Evolutionary conservation across 106 monocot genomes (phyloP), one percentile per base, ranked within the genome.

Genomic region (Iris macrosiphon): DNA sequence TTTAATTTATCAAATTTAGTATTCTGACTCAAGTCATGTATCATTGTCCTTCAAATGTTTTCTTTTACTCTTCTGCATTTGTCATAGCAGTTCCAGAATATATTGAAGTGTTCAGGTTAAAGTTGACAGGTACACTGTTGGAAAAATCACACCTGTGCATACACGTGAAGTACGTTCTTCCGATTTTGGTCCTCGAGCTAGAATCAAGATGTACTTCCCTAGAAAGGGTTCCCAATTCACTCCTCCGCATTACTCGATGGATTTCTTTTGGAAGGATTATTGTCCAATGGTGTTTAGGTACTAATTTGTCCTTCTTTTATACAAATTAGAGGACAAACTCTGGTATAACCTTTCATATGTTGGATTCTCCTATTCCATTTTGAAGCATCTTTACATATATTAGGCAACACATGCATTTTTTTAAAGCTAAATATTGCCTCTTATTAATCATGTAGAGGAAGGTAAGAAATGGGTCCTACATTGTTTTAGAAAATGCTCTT

Each of bases 261-360:
- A 71, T 72, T 94, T 94, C 70, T 75, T 73, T 65, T 94, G 94
- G 94, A 85, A 94, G 79, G 94, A 94, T 53, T 94, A 94, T 46
- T 89, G 88, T 55, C 94, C 88, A 27, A 89, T 94, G 78, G 88
- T 89, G 39, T 94, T 94, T 58, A 81, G 94, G 94, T 88, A 81
- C 13, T 45, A 48, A 35, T 59, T 59, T 65, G 1, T 23, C 7
- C 34, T 18, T 34, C 24, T 57, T 8, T 31, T 59, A 40, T 30
- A 14, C n/a, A 31, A 21, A 54, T 46, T 16, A 27, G 3, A 18
- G 10, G n/a, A n/a, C 9, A 60, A n/a, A 38, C 2, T 31, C 13
- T 24, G 62, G 22, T 62, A 28, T 26, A 3, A 2, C 26, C n/a
- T n/a, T n/a, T n/a, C 27, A 28, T 16, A 40, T 27, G n/a, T 40